Evolutionary conservation across 1,284 basidiomycete genomes (phyloP).

Genomic region (Leccinum insolens): DNA sequence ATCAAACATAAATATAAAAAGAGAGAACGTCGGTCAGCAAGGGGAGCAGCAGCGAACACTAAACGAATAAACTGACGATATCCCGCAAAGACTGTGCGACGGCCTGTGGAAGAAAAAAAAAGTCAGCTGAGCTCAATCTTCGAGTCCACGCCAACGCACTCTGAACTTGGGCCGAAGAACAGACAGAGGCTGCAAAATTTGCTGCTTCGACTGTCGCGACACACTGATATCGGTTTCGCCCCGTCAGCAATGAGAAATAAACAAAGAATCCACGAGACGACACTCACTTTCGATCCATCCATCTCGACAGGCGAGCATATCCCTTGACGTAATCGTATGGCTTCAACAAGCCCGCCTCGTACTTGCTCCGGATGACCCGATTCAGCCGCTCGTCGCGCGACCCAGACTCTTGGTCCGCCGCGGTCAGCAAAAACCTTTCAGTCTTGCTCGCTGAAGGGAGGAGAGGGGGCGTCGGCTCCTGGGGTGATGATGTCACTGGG

Average conservation of each 20-base stretch:
- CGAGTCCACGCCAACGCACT: neutral
- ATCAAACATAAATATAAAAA: neutral
- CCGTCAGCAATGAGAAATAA: neutral
- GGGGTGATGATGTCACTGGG: conserved; percentile 9
- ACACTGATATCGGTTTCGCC: conserved; percentile 51
- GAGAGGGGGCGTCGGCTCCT: conserved; percentile 41
- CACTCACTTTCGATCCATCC: conserved; percentile 85
- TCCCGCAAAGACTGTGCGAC: neutral
- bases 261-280: neutral
- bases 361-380: conserved; percentile 94
- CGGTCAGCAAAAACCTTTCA: conserved; percentile 91
- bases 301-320: conserved; percentile 84
- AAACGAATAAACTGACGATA: neutral
- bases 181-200: conserved; percentile 87
- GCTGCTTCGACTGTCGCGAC: conserved; percentile 86
- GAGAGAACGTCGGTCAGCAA: neutral
- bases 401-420: conserved; percentile 93
- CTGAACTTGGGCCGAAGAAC: neutral
- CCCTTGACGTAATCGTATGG: conserved; percentile 98
- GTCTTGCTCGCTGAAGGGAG: conserved; percentile 75
- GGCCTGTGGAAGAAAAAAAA: neutral
- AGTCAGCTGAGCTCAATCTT: neutral
- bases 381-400: conserved; percentile 90
- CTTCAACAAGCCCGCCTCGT: conserved; percentile 92
- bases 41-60: neutral